Percentiles rank a stretch among this genome's conserved stretches.
These are phyloP conservation scores for Saccharomycodes ludwigii DNA, from an alignment of 805 yeast species.

Conservation along the genomic window DNA sequence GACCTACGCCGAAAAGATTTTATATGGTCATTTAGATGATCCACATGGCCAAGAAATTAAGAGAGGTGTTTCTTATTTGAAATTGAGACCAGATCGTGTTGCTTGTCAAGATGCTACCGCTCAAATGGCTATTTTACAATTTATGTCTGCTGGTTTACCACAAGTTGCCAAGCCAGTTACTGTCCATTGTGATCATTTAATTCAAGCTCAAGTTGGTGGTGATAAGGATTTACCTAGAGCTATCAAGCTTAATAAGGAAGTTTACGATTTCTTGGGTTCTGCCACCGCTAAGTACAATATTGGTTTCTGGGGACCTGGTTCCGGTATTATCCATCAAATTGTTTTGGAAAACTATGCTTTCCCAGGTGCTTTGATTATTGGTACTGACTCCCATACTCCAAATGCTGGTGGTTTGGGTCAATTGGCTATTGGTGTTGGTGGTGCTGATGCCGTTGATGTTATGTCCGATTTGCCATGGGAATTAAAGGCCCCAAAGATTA, in stretches of 20 bases:
- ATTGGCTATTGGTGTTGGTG: slow-evolving; percentile 98
- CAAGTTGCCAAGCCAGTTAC: slow-evolving; percentile 90
- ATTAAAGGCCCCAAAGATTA: slow-evolving; percentile 89
- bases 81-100: slow-evolving; percentile 93
- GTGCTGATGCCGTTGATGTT: slow-evolving; percentile 98
- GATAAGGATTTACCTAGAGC: slow-evolving; percentile 76
- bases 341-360: slow-evolving; percentile 92
- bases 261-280: slow-evolving; percentile 77
- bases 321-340: slow-evolving; percentile 96
- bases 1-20: slow-evolving; percentile 89
- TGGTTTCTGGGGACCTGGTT: slow-evolving; percentile 98
- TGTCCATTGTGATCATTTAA: slow-evolving; percentile 95
- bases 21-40: slow-evolving; percentile 89
- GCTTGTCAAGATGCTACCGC: slow-evolving; percentile 99
- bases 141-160: slow-evolving; percentile 90
- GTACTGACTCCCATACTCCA: slow-evolving; percentile 97
- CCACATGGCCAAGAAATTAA: slow-evolving; percentile 77
- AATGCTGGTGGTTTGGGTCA: slow-evolving; percentile 98
- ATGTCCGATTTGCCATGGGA: slow-evolving; percentile 95
- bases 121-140: slow-evolving; percentile 94
- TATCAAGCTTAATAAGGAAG: slow-evolving; percentile 83
- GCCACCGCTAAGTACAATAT: slow-evolving; percentile 93
- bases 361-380: slow-evolving; percentile 94
- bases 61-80: slow-evolving; percentile 85
- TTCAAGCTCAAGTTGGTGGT: slow-evolving; percentile 92